These are phyloP conservation scores for Elongisporangium senticosum DNA, from an alignment of 352 stramenopile genomes.

Conservation along the genomic window DNA sequence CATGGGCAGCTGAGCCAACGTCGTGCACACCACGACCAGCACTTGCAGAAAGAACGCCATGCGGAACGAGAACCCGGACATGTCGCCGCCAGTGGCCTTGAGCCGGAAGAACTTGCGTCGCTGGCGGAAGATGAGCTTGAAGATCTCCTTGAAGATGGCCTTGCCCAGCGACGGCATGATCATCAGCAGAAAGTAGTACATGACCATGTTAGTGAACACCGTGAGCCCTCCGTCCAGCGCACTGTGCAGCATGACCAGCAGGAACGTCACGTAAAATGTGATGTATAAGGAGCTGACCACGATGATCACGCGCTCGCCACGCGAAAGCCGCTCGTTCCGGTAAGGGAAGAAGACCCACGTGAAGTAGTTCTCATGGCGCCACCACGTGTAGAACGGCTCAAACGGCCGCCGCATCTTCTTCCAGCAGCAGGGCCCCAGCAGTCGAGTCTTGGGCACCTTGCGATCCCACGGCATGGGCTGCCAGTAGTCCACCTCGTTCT, in stretches of 20 bases:
- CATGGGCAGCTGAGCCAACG: slow-evolving; percentile 42
- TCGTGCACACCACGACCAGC: slow-evolving; percentile 44
- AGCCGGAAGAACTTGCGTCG: slow-evolving; percentile 61
- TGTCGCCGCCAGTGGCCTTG: slow-evolving; percentile 33
- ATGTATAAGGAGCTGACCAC: slow-evolving; percentile 67
- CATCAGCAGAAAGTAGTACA: slow-evolving; percentile 52
- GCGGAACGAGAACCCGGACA: slow-evolving; percentile 45
- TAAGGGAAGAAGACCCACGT: slow-evolving; percentile 73
- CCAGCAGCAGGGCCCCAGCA: slow-evolving; percentile 63
- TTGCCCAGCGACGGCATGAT: slow-evolving; percentile 54
- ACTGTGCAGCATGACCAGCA: slow-evolving; percentile 55
- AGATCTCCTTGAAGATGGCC: slow-evolving; percentile 68
- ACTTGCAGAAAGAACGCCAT: slow-evolving; percentile 52
- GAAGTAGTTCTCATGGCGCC: slow-evolving; percentile 74
- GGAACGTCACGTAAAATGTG: slow-evolving; percentile 70
- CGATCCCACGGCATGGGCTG: slow-evolving; percentile 63
- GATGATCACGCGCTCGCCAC: slow-evolving; percentile 54
- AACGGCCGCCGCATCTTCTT: slow-evolving; percentile 50
- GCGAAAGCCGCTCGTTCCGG: slow-evolving; percentile 53
- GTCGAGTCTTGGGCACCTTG: slow-evolving; percentile 58
- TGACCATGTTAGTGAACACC: slow-evolving; percentile 27
- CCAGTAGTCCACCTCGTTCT: slow-evolving; percentile 72
- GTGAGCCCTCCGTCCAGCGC: slow-evolving; percentile 29
- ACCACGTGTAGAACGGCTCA: slow-evolving; percentile 74
- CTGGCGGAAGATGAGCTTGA: slow-evolving; percentile 71